Percentiles rank a stretch among this genome's conserved stretches.
Conservation (phyloP, 163 green algal genomes). For the Scenedesmus sp. region DNA sequence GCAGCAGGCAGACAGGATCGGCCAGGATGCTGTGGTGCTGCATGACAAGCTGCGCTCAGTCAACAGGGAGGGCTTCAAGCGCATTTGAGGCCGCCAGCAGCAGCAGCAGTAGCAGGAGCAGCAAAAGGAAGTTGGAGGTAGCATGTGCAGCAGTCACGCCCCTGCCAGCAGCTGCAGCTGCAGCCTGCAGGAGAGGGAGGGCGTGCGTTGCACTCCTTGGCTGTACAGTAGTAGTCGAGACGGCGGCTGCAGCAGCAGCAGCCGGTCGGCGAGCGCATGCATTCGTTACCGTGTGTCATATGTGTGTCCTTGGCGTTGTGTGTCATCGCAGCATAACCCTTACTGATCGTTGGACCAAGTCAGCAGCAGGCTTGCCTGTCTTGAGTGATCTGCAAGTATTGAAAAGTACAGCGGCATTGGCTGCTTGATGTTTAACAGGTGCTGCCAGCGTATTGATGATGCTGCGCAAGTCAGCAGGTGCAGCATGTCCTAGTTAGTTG, state of each 20-base stretch:
- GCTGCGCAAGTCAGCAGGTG: too few species aligned
- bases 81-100: background rate
- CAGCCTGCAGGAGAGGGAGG: background rate
- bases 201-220: background rate
- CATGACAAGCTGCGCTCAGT: slow-evolving; percentile 22
- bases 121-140: background rate
- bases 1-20: background rate
- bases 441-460: too few species aligned
- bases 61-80: slow-evolving; percentile 51
- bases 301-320: too few species aligned
- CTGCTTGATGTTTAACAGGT: too few species aligned
- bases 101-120: background rate
- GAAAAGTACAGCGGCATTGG: too few species aligned
- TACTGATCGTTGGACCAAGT: too few species aligned
- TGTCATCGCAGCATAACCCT: too few species aligned
- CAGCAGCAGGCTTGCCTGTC: too few species aligned
- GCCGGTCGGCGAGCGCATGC: background rate
- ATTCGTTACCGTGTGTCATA: too few species aligned
- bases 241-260: background rate
- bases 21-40: slow-evolving; percentile 34
- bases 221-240: background rate
- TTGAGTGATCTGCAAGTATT: too few species aligned
- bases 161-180: background rate
- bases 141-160: background rate
- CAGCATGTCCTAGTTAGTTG: too few species aligned